phyloP scores from a whole-genome alignment of 805 yeast genomes.

The Wickerhamiella bombiphila region DNA sequence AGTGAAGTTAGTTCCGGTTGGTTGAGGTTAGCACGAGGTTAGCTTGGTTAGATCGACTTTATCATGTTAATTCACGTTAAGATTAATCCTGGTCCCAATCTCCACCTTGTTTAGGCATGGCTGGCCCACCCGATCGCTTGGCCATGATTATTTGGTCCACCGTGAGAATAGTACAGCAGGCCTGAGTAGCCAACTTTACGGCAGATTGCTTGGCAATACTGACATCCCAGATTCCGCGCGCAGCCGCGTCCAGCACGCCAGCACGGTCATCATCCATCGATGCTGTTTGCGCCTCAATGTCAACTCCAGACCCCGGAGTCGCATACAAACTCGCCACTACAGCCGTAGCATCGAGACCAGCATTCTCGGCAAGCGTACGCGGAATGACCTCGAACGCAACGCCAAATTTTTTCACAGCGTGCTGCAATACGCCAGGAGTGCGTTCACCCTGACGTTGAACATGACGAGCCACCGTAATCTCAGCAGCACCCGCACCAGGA shows the following conservation, averaged over 20 bases:
- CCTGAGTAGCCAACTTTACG: conserved; percentile 86
- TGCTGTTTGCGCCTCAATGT: conserved; percentile 37
- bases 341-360: conserved; percentile 84
- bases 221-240: conserved; percentile 62
- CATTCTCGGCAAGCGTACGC: conserved; percentile 80
- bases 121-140: conserved; percentile 97
- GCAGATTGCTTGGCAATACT: conserved; percentile 73
- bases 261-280: conserved; percentile 37
- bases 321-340: conserved; percentile 81
- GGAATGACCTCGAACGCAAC: conserved; percentile 92
- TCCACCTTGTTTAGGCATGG: conserved; percentile 54
- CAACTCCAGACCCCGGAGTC: conserved; percentile 38
- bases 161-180: conserved; percentile 76
- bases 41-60: not conserved
- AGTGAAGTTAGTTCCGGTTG: too few species aligned
- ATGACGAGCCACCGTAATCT: conserved; percentile 69
- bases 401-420: conserved; percentile 89
- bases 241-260: conserved; percentile 58
- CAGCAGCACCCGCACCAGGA: conserved; percentile 95
- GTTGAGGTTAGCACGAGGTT: too few species aligned
- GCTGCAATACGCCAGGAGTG: conserved; percentile 84
- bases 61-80: not conserved
- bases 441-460: conserved; percentile 77
- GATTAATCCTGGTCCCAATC: conserved; percentile 21
- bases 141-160: conserved; percentile 98